phyloP scores from a whole-genome alignment of 306 rosid genomes.

The Senna tora region DNA sequence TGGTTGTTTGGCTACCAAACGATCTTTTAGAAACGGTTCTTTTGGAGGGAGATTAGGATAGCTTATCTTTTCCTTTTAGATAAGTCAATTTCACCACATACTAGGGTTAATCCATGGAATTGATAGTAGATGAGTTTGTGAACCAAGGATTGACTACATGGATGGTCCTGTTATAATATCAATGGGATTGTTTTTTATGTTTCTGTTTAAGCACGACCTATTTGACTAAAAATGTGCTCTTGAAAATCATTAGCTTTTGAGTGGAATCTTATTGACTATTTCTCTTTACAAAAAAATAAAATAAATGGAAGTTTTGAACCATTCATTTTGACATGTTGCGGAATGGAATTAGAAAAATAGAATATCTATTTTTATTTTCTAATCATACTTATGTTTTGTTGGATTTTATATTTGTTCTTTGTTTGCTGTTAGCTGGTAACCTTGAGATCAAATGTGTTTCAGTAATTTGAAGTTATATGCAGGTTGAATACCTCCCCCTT shows the following conservation, averaged over 20 bases:
- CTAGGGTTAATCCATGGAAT: background rate
- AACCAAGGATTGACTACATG: background rate
- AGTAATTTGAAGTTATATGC: slow-evolving; percentile 34
- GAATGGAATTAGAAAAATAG: background rate
- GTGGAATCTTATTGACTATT: background rate
- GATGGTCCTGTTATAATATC: slow-evolving; percentile 3
- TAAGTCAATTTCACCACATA: background rate
- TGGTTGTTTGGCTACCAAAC: slow-evolving; percentile 1
- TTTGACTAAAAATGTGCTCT: background rate
- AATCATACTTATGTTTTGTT: background rate
- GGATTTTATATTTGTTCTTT: background rate
- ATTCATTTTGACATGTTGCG: background rate
- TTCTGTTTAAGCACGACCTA: background rate
- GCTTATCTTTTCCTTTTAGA: slow-evolving; percentile 9
- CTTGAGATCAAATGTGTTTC: background rate
- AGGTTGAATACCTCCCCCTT: slow-evolving; percentile 88
- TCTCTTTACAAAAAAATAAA: too few relatives aligned
- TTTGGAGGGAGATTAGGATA: slow-evolving; percentile 14
- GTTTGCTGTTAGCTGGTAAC: background rate
- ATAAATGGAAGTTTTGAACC: background rate
- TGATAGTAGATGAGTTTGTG: background rate
- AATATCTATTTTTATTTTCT: background rate
- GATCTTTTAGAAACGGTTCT: background rate
- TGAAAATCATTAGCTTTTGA: background rate
- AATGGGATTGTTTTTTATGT: slow-evolving; percentile 13